A percentile compares a stretch with the other conserved stretches of the same genome.
phyloP scores from a whole-genome alignment of 2,329 filamentous ascomycete genomes.

The Aspergillus quadricinctus region DNA sequence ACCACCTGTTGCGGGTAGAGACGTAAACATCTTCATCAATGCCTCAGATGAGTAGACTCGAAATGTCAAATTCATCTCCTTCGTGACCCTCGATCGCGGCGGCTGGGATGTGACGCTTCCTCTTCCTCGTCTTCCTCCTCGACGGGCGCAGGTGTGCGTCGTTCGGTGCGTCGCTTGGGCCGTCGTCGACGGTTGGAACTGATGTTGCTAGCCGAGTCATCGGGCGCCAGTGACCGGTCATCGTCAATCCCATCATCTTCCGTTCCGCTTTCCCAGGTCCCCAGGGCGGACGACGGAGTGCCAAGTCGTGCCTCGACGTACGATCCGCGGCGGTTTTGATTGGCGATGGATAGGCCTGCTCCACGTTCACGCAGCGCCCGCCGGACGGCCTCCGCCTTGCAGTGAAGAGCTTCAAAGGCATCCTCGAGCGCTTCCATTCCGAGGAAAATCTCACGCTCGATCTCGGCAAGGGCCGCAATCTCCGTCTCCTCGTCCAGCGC shows the following conservation, averaged over 20 bases:
- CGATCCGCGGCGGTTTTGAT: conserved; percentile 41
- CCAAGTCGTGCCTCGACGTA: conserved; percentile 40
- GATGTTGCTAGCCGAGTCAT: conserved; percentile 49
- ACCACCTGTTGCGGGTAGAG: not conserved
- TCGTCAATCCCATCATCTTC: conserved; percentile 46
- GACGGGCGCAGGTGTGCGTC: conserved; percentile 46
- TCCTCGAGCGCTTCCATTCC: conserved; percentile 95
- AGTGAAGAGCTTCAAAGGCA: conserved; percentile 87
- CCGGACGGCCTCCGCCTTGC: conserved; percentile 75
- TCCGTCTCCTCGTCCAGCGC: conserved; percentile 92
- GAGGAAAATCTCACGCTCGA: conserved; percentile 87
- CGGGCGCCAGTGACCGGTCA: conserved; percentile 42
- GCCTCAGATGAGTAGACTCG: not conserved
- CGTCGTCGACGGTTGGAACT: conserved; percentile 42
- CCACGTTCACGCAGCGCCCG: conserved; percentile 74
- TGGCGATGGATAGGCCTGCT: conserved; percentile 62
- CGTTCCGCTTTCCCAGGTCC: conserved; percentile 37
- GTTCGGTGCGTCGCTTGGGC: conserved; percentile 45
- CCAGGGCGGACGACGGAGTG: conserved; percentile 36
- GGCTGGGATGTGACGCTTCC: conserved; percentile 17
- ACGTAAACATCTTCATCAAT: not conserved
- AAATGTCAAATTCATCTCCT: conserved; percentile 15
- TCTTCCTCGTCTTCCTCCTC: conserved; percentile 46
- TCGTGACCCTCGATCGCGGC: conserved; percentile 23
- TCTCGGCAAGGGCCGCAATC: conserved; percentile 81